Base-by-base conservation (phyloP, 768 basidiomycete genomes). In the Pleurotus pulmonarius region DNA sequence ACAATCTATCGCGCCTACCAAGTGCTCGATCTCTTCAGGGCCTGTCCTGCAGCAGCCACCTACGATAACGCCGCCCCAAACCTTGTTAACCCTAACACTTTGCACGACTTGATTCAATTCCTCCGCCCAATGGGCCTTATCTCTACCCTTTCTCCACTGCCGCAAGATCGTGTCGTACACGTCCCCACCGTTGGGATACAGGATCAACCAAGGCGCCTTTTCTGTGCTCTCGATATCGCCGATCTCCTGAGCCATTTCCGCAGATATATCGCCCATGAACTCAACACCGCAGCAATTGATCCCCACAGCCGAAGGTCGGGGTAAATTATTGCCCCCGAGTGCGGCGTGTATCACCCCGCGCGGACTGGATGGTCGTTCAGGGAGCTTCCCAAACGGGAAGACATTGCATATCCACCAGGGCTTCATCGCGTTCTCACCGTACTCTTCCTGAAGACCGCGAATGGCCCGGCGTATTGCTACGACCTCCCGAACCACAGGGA, bases 361-460 rank as follows among this genome's bases (percentile, higher is more conserved):
- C 2, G 61, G 59, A 20, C 75, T 40, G 18, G 64, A 65, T 8
- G 54, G 46, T 40, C 69, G 67, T 58, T 86, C 76, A 0, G 83
- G 75, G 56, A 69, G 82, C 16, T 60, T 58, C 2, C 82, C 83
- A 18, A 68, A 65, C 0, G 86, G 85, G 61, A 82, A 86, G 5
- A 89, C 82, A 26, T 78, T 83, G 47, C 77, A 82, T 56, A 91
- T 82, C 88, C 88, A 92, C 86, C 88, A 92, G 34, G 79, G 79
- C 66, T 90, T 90, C 61, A 58, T 57, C 37, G 34, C 51, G 18
- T 62, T 46, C 9, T 22, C 63, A 12, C 24, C 51, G 15, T 62
- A 45, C 16, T 64, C 61, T 5, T 65, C 55, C 43, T 52, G 62
- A 11, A 88, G 70, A 4, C 49, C 46, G 1, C 62, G 64, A 61